phyloP scores from a whole-genome alignment of 2,329 filamentous ascomycete genomes.

The Fusarium avenaceum region DNA sequence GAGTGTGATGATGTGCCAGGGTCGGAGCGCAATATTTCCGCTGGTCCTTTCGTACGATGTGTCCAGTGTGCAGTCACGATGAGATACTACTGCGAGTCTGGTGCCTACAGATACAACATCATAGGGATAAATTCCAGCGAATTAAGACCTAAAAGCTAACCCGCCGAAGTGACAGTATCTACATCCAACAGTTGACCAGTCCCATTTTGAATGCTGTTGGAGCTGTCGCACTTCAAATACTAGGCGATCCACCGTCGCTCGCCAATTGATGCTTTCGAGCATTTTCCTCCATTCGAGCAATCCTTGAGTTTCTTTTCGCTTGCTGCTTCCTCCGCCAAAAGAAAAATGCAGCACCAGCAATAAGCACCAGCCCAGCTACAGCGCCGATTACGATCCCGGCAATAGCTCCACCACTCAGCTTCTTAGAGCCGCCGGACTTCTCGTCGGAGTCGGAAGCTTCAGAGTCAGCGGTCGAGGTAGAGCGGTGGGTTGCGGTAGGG shows the following conservation, averaged over 20 bases:
- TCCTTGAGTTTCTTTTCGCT: slow-evolving; percentile 25
- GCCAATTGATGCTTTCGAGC: slow-evolving; percentile 37
- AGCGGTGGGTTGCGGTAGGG: slow-evolving; percentile 31
- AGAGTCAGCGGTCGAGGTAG: slow-evolving; percentile 1
- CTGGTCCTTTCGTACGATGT: too few species aligned
- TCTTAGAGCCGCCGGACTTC: slow-evolving; percentile 62
- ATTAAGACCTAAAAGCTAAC: too few species aligned
- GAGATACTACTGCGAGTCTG: too few species aligned
- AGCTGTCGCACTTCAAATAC: neutral
- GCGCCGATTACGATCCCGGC: slow-evolving; percentile 81
- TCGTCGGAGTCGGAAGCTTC: slow-evolving; percentile 13
- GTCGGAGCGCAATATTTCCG: too few species aligned
- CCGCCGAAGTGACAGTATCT: too few species aligned
- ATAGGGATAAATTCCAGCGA: too few species aligned
- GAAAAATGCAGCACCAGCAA: slow-evolving; percentile 72
- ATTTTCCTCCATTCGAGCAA: slow-evolving; percentile 37
- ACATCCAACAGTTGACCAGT: too few species aligned
- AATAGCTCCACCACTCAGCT: slow-evolving; percentile 78
- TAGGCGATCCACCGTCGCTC: slow-evolving; percentile 18
- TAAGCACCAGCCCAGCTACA: slow-evolving; percentile 70
- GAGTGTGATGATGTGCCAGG: too few species aligned
- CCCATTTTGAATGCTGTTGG: too few species aligned
- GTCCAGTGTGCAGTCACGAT: too few species aligned
- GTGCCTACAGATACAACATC: too few species aligned
- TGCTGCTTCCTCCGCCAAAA: slow-evolving; percentile 58